phyloP scores from a whole-genome alignment of 2,329 filamentous ascomycete species.

The Penicillium sp. region DNA sequence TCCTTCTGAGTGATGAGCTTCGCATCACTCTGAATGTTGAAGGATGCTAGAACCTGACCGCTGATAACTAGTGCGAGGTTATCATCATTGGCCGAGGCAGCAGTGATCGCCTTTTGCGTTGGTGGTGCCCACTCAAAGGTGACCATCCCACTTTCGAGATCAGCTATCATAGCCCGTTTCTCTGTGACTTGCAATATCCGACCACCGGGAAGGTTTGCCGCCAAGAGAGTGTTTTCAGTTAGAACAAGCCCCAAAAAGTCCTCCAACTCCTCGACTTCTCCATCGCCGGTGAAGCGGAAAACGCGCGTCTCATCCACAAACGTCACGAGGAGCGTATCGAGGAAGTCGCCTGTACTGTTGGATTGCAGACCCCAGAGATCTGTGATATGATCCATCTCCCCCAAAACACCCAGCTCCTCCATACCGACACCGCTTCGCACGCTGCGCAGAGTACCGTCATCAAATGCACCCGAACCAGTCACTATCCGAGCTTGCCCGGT shows the following conservation, averaged over 20 bases:
- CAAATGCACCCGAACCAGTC: constrained; percentile 83
- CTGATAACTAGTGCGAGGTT: constrained; percentile 69
- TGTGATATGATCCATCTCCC: constrained; percentile 68
- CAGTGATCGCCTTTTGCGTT: constrained; percentile 59
- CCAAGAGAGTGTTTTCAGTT: constrained; percentile 66
- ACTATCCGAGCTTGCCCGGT: constrained; percentile 92
- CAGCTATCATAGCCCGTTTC: constrained; percentile 56
- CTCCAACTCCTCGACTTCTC: constrained; percentile 82
- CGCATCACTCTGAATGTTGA: constrained; percentile 59
- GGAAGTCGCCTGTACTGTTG: constrained; percentile 40
- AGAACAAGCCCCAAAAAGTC: constrained; percentile 65
- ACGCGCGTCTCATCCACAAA: constrained; percentile 78
- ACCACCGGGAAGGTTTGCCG: constrained; percentile 58
- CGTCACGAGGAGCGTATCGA: constrained; percentile 71
- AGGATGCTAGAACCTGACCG: constrained; percentile 65
- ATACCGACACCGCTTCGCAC: constrained; percentile 91
- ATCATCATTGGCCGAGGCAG: constrained; percentile 66
- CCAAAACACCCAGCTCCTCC: constrained; percentile 77
- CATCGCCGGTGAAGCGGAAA: constrained; percentile 68
- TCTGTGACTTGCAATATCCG: constrained; percentile 72
- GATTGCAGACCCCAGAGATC: constrained; percentile 65
- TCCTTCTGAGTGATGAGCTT: constrained; percentile 55
- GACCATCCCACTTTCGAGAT: constrained; percentile 48
- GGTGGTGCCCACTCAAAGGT: constrained; percentile 46
- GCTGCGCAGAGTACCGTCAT: constrained; percentile 81